A percentile compares a stretch with the other conserved stretches of the same genome.
Evolutionary conservation across 805 yeast genomes (phyloP).

Genomic region (Zygosaccharomyces bailii): DNA sequence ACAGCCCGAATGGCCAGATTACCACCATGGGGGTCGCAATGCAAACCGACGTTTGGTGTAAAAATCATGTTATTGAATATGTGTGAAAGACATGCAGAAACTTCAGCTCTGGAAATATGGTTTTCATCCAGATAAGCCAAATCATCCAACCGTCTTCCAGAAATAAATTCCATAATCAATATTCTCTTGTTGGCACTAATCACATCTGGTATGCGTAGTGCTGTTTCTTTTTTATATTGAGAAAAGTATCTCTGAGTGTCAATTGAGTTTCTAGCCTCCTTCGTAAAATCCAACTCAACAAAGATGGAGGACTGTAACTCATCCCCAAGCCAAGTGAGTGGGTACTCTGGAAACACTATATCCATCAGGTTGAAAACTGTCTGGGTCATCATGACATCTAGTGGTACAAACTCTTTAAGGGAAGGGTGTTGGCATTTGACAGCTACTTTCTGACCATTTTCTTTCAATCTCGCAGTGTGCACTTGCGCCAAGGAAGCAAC

Average conservation of each 20-base stretch:
- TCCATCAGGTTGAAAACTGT: constrained; percentile 71
- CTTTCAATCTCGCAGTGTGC: constrained; percentile 64
- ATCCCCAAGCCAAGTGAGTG: constrained; percentile 92
- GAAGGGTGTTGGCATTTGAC: constrained; percentile 94
- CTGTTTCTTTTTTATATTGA: constrained; percentile 56
- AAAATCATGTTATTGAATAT: constrained; percentile 94
- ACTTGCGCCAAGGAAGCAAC: constrained; percentile 97
- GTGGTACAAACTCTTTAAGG: constrained; percentile 79
- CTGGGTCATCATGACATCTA: constrained; percentile 77
- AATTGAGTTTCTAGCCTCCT: constrained; percentile 79
- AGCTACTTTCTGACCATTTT: constrained; percentile 71
- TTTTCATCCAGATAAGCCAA: constrained; percentile 57
- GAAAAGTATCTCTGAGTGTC: constrained; percentile 66
- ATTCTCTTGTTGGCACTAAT: constrained; percentile 64
- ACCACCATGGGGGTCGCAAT: constrained; percentile 99
- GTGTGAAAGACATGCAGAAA: constrained; percentile 81
- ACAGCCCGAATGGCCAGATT: constrained; percentile 74
- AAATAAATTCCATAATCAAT: constrained; percentile 80
- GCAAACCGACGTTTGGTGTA: constrained; percentile 85
- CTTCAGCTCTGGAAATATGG: constrained; percentile 69
- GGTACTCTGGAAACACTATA: constrained; percentile 86
- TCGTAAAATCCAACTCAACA: constrained; percentile 84
- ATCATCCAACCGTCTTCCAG: constrained; percentile 82
- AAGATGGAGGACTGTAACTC: constrained; percentile 82
- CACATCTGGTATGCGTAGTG: constrained; percentile 74